Evolutionary conservation across 345 rosid genomes (phyloP), one percentile per base, ranked within the genome.

Genomic region (Erucastrum elatum): DNA sequence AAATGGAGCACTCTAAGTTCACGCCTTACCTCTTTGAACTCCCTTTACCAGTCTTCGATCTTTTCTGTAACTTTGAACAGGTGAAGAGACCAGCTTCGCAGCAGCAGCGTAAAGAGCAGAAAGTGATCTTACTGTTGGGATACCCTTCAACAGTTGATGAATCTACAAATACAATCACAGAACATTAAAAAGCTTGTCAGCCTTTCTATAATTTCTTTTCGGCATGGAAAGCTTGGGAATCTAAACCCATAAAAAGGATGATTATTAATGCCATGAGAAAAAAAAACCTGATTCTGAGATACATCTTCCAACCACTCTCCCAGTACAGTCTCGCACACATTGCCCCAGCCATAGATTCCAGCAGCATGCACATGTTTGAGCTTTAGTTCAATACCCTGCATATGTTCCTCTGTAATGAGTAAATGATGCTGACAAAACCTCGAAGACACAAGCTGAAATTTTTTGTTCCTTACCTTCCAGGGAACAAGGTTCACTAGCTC

Each of bases 221-320:
- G 2, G 71, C 35, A 68, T 3, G 13, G 12, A 77, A 77, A 68
- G 27, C 69, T 37, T 4, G 41, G 44, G 67, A 39, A 64, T 75
- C 46, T 37, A 68, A 30, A 82, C 64, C 27, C 53, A 66, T 21
- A 37, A 64, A 61, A 69, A 30, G 67, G 60, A 67, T 44, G 74
- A 80, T 30, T 51, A 55, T 55, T 12, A 44, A 63, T 67, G 62
- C 33, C 17, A 16, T 65, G 71, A 49, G 46, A 49, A 37, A 13
- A 35, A 58, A 12, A 39, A 75, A 94, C 98, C 97, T 94, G 98
- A 88, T 92, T 92, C 81, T 89, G 97, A 58, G 96, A 94, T 72
- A 94, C 80, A 86, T 94, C 98, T 85, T 89, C 96, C 88, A 94
- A 81, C 98, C 98, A 94, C 75, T 92, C 93, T 75, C 93, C 97